Evolutionary conservation across 2,329 filamentous ascomycete species (phyloP), one percentile per base, ranked within the genome.

Genomic region (Penicillium paneum): DNA sequence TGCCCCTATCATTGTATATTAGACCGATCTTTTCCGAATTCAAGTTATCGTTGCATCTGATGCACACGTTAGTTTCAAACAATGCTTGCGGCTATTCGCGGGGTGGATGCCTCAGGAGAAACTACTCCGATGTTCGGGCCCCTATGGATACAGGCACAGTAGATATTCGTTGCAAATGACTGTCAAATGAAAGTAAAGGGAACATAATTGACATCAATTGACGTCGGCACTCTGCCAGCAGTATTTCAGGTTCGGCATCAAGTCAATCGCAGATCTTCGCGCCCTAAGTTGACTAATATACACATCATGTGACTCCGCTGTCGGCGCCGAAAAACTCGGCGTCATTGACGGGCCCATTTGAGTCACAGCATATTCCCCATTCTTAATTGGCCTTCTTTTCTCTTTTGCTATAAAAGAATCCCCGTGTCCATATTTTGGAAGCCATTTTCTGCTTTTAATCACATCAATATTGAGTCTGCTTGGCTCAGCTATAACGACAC

Each of bases 321-420:
- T 65, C 63, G 63, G 63, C 60, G 57, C 61, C 61, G 55, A 63
- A 59, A 58, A 59, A 60, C 39, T 64, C 61, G 63, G 54, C 63
- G 56, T 65, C 60, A 61, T 63, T 52, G 54, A 57, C 55, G 45
- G 43, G 49, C 35, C 21, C 31, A 52, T 53, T 63, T 65, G 62
- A 65, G 55, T 65, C 63, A 64, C 56, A 58, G 43, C 35, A 53
- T 58, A 57, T 57, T 49, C 54, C 62, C 38, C 51, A 48, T 52
- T 45, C 57, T 63, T 59, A 49, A 64, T 61, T 64, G 61, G 60
- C 10, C 42, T 43, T 59, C 34, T 44, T 21, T 35, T 55, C 31
- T 42, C 12, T 34, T 28, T 44, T 28, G 24, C 34, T 54, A 51
- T 44, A 47, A 56, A 39, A 24, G 19, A 32, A 52, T 26, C 35